Conservation (phyloP, 2,329 filamentous ascomycete species). For the Apiospora phragmitis region DNA sequence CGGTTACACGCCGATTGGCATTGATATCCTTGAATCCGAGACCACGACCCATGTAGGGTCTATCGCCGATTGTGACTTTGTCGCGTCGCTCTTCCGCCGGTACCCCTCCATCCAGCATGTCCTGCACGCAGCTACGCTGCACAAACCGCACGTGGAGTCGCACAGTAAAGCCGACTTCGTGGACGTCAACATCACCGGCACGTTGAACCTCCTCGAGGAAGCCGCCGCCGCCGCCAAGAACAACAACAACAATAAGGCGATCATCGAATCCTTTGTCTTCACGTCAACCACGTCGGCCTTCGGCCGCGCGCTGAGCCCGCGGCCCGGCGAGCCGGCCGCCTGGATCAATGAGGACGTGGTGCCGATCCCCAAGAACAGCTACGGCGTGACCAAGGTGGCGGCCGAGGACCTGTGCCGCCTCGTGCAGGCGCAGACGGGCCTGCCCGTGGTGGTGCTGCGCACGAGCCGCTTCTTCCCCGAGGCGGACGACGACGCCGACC, state of each 20-base stretch:
- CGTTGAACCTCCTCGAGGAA: conserved; percentile 42
- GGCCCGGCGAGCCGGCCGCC: conserved; percentile 36
- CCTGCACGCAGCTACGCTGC: conserved; percentile 47
- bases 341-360: conserved; percentile 45
- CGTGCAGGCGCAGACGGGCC: conserved; percentile 36
- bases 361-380: conserved; percentile 48
- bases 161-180: conserved; percentile 46
- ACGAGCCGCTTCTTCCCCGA: conserved; percentile 51
- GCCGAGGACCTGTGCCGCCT: conserved; percentile 49
- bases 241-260: conserved; percentile 14
- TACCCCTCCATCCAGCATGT: conserved; percentile 38
- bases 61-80: conserved; percentile 36
- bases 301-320: conserved; percentile 39
- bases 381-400: conserved; percentile 48
- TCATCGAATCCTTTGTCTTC: conserved; percentile 44
- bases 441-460: conserved; percentile 46
- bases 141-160: conserved; percentile 48
- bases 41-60: conserved; percentile 39
- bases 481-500: conserved; percentile 44
- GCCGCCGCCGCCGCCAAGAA: conserved; percentile 24
- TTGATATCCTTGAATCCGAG: conserved; percentile 41
- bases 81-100: conserved; percentile 32
- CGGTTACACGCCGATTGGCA: conserved; percentile 42
- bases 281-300: conserved; percentile 49
- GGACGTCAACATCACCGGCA: conserved; percentile 46